Evolutionary conservation across 192 early-diverging fungal species (phyloP), one percentile per base, ranked within the genome.

Genomic region (Backusella liffmaniae): DNA sequence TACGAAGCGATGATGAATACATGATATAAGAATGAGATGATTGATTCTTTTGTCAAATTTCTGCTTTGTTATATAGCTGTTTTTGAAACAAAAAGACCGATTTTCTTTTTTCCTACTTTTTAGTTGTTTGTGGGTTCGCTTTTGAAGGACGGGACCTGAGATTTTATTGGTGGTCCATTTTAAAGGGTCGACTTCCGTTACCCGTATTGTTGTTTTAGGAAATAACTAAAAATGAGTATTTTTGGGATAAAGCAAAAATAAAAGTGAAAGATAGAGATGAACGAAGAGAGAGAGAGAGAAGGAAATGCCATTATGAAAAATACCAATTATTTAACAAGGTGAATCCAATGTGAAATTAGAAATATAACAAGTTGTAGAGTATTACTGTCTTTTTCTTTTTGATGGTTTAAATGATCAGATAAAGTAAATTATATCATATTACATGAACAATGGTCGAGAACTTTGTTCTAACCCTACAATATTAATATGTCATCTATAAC

Each of bases 21-120:
- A 71, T 71, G 16, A 66, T 66, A 8, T 34, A 34, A 26, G 36
- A 32, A 46, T 18, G 37, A 49, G 15, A 1, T 44, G 16, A 10
- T 37, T 29, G 21, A 4, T 1, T 8, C 18, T n/a, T 29, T 16
- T 41, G 2, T 68, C 21, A 67, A 29, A 29, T 6, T 13, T 32
- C 2, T 66, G 32, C 34, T 4, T 68, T 68, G 16, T 37, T 68
- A 37, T 68, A 21, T 37, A 36, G 9, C 4, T 68, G 6, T 68
- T 21, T 36, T 68, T n/a, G 21, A 68, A 68, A 68, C n/a, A 68
- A 68, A 66, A 66, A 66, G 65, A 66, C 65, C 65, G 26, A 66
- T 30, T 18, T 16, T 66, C 26, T 66, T 16, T 35, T 9, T 32
- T 68, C 16, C 13, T n/a, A n/a, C 46, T 3, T 53, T 18, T 53